Percentiles rank a stretch among this genome's conserved stretches.
phyloP scores from a whole-genome alignment of 345 rosid species.

The Hibiscus mutabilis region DNA sequence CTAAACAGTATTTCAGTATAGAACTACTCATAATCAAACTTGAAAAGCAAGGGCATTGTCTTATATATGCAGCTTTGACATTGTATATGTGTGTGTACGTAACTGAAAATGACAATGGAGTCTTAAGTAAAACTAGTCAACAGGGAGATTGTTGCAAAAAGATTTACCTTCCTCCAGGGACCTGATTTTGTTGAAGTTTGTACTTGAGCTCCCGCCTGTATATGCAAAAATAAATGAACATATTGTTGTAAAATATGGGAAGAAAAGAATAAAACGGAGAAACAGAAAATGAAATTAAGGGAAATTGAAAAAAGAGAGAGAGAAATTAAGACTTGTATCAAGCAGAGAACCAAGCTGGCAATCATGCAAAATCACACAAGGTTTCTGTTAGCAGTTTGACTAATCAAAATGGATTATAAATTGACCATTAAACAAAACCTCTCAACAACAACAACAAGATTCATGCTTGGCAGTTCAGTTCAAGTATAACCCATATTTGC shows the following conservation, averaged over 20 bases:
- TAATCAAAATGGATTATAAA: background rate
- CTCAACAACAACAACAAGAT: background rate
- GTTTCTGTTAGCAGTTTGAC: background rate
- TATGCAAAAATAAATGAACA: background rate
- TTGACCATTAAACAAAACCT: background rate
- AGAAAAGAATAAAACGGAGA: background rate
- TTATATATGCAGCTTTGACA: background rate
- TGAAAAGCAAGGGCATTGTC: background rate
- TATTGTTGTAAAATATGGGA: too few species aligned
- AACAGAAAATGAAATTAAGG: background rate
- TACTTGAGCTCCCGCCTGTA: conserved; percentile 26
- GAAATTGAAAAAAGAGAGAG: background rate
- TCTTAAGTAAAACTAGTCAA: background rate
- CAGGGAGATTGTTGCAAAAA: background rate
- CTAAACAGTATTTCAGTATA: background rate
- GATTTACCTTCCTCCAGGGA: conserved; percentile 55
- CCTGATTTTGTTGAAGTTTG: conserved; percentile 37
- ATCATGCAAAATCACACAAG: background rate
- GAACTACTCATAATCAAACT: background rate
- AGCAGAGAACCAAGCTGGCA: background rate
- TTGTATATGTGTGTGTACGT: too few species aligned
- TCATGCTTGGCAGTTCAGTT: background rate
- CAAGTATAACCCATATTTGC: background rate
- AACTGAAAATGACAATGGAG: background rate
- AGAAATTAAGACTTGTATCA: background rate